Percentiles rank a stretch among this genome's conserved stretches.
phyloP scores from a whole-genome alignment of 164 flowering plant genomes.

The Aristolochia californica region DNA sequence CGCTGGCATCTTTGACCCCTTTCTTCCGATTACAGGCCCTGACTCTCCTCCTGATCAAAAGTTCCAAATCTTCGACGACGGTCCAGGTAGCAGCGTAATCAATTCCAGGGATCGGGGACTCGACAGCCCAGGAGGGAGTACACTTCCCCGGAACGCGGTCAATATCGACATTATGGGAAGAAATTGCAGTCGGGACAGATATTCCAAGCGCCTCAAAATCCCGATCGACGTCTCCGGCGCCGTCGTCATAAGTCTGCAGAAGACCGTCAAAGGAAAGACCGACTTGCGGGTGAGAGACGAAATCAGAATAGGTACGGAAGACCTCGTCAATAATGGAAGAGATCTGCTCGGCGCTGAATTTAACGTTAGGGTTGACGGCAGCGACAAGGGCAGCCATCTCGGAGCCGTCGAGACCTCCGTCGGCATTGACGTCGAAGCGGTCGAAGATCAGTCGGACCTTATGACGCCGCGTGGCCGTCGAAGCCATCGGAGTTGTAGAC shows the following conservation, averaged over 20 bases:
- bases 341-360: constrained; percentile 12
- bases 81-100: constrained; percentile 7
- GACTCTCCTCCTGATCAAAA: constrained; percentile 6
- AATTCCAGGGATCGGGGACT: constrained; percentile 7
- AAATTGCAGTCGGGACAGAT: not conserved
- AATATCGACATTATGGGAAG: not conserved
- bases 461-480: constrained; percentile 5
- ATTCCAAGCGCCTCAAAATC: constrained; percentile 11
- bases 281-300: constrained; percentile 4
- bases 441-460: constrained; percentile 15
- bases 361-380: constrained; percentile 12
- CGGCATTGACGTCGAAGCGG: constrained; percentile 10
- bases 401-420: constrained; percentile 13
- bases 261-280: constrained; percentile 13
- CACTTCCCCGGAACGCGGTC: not conserved
- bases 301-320: constrained; percentile 12
- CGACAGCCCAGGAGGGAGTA: constrained; percentile 6
- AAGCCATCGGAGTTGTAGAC: not conserved
- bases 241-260: constrained; percentile 14
- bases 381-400: constrained; percentile 13
- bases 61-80: constrained; percentile 7
- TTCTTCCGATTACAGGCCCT: constrained; percentile 1
- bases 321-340: constrained; percentile 15
- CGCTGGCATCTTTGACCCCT: not conserved
- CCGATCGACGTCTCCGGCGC: constrained; percentile 17